Conservation (phyloP, 2,329 filamentous ascomycete species). For the Didymella keratinophila region DNA sequence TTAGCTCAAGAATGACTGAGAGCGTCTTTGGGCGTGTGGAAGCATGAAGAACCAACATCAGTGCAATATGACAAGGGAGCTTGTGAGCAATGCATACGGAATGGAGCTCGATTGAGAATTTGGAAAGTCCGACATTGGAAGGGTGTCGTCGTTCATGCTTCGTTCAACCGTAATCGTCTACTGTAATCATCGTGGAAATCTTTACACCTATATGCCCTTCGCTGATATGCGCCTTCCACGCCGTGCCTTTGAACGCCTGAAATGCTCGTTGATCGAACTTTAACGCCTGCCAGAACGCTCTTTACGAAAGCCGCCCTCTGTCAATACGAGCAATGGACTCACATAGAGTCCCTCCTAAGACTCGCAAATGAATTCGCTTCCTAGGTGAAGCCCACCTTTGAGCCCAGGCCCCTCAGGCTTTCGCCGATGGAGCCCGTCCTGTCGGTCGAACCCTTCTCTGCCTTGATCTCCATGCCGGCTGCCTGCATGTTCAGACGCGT, state of each 20-base stretch:
- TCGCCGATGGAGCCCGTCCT: conserved; percentile 31
- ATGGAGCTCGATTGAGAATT: background rate
- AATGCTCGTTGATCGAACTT: conserved; percentile 12
- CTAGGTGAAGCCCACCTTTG: conserved; percentile 43
- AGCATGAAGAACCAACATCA: background rate
- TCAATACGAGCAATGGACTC: background rate
- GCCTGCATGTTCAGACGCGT: conserved; percentile 78
- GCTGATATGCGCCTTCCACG: conserved; percentile 14
- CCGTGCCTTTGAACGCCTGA: conserved; percentile 18
- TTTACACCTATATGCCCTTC: conserved; percentile 2
- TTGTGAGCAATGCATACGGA: background rate
- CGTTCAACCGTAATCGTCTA: background rate
- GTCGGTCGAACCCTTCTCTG: conserved; percentile 32
- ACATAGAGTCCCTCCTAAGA: background rate
- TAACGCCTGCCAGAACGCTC: background rate
- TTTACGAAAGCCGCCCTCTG: too few relatives aligned
- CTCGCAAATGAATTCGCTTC: background rate
- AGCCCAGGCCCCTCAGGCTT: conserved; percentile 39
- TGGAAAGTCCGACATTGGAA: background rate
- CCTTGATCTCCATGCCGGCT: conserved; percentile 74
- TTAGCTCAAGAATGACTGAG: background rate
- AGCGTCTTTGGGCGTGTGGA: background rate
- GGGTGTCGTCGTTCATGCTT: background rate
- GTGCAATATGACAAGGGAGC: background rate
- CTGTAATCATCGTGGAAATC: background rate